Percentiles rank a stretch among this genome's conserved stretches.
phyloP scores from a whole-genome alignment of 768 basidiomycete genomes.

The Mycena albidolilacea region DNA sequence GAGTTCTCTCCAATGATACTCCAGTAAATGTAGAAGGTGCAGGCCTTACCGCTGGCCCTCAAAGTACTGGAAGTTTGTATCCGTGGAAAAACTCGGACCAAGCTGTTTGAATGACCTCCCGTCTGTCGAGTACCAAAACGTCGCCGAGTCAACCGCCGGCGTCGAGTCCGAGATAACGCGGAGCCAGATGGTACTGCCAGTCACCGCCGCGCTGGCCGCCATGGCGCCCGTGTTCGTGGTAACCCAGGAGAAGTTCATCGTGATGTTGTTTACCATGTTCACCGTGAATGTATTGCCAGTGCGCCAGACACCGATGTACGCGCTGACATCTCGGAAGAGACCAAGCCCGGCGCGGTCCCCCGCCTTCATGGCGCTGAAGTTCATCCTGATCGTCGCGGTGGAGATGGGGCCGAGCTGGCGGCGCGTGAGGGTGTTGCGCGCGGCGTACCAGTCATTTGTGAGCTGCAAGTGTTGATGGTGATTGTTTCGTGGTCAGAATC shows the following conservation, averaged over 20 bases:
- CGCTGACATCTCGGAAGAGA: slow-evolving; percentile 39
- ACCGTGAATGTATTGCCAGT: slow-evolving; percentile 21
- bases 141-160: slow-evolving; percentile 28
- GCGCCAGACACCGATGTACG: slow-evolving; percentile 38
- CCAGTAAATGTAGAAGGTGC: neutral
- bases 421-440: slow-evolving; percentile 42
- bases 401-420: slow-evolving; percentile 38
- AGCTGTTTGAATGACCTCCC: slow-evolving; percentile 38
- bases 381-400: slow-evolving; percentile 38
- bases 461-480: neutral
- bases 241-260: slow-evolving; percentile 36
- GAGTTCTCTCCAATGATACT: neutral
- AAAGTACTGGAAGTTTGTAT: slow-evolving; percentile 38
- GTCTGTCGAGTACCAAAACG: slow-evolving; percentile 37
- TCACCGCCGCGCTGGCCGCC: slow-evolving; percentile 30
- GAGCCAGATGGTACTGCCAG: slow-evolving; percentile 34
- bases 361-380: slow-evolving; percentile 32
- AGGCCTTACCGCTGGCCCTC: slow-evolving; percentile 34
- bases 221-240: slow-evolving; percentile 36
- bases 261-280: slow-evolving; percentile 37
- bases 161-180: slow-evolving; percentile 33
- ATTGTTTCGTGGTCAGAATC: neutral
- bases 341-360: slow-evolving; percentile 42
- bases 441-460: slow-evolving; percentile 37
- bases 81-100: slow-evolving; percentile 34